Base-by-base conservation (phyloP, 768 basidiomycete genomes). In the Tylopilus intermedius region DNA sequence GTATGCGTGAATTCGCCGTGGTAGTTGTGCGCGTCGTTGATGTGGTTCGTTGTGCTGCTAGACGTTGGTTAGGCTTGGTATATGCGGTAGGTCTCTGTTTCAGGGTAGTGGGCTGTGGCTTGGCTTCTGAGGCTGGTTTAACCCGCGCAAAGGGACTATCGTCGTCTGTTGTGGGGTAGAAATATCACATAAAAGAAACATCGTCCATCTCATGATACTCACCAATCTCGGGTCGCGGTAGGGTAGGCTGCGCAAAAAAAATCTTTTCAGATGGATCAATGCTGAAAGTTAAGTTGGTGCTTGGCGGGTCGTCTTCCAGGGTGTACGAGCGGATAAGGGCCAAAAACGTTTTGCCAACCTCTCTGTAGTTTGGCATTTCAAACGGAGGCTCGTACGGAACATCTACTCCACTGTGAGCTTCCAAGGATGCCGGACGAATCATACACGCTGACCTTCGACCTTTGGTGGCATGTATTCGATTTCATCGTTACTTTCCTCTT, bases 401-500 rank as follows among this genome's bases (percentile, higher is more conserved):
- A 18, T 74, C 79, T 79, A 43, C 10, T 2, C 5, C 13, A 6
- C 41, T 10, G 44, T 62, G 42, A 55, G 29, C 43, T 47, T 15
- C 11, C n/a, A 32, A 41, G 47, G 37, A 53, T 18, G 5, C 2
- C 37, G 6, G n/a, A 24, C 22, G 32, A 18, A n/a, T 21, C 9
- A 32, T 21, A 2, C 27, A n/a, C 4, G 67, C 78, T 50, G 55
- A 79, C 78, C 74, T n/a, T 70, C 63, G n/a, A 72, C 71, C 44
- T 73, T 77, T 10, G 80, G 79, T 22, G 79, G 76, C 75, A 78
- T 78, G 53, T 81, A 80, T 57, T 81, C 79, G 9, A 80, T 73
- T 60, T 80, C 80, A 50, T 74, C 76, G 38, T 65, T 67, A 41
- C 72, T 72, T 37, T 74, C 68, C 41, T 64, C 68, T 50, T 60